Evolutionary conservation across 805 yeast species (phyloP).

Genomic region (Metschnikowia similis): DNA sequence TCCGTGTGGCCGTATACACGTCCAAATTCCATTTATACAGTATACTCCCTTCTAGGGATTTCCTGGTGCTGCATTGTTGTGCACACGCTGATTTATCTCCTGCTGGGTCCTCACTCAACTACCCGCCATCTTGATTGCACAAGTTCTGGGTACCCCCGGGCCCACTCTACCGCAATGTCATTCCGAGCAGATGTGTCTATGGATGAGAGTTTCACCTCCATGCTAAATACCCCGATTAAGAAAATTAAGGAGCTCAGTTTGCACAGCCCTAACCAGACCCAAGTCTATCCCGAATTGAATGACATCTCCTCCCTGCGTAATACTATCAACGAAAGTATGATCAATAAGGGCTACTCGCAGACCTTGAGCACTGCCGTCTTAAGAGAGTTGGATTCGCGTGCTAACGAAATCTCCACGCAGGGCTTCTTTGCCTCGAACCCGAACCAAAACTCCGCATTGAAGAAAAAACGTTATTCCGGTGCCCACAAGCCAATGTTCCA

Average conservation of each 20-base stretch:
- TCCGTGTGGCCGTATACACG: background rate
- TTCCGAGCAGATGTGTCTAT: constrained; percentile 3
- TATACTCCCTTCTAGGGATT: background rate
- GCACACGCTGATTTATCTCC: background rate
- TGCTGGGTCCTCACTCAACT: background rate
- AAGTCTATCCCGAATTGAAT: constrained; percentile 14
- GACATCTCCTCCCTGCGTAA: constrained; percentile 9
- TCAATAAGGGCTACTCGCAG: constrained; percentile 17
- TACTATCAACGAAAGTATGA: constrained; percentile 13
- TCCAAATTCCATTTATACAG: no score
- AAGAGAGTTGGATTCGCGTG: constrained; percentile 15
- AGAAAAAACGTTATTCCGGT: constrained; percentile 28
- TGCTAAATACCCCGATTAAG: constrained; percentile 38
- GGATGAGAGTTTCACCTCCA: constrained; percentile 14
- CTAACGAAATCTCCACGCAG: constrained; percentile 16
- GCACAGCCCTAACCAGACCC: constrained; percentile 25
- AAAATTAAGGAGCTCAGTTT: constrained; percentile 30
- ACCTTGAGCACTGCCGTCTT: constrained; percentile 17
- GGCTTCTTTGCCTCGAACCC: background rate
- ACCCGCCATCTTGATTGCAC: background rate
- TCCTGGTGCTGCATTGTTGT: background rate
- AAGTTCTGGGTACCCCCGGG: background rate
- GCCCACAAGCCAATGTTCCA: constrained; percentile 32
- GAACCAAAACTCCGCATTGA: constrained; percentile 1
- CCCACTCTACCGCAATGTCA: background rate